Percentiles rank a stretch among this genome's conserved stretches.
These are phyloP conservation scores for Cladosporium cucumerinum DNA, from an alignment of 2,329 filamentous ascomycete genomes.

Conservation along the genomic window DNA sequence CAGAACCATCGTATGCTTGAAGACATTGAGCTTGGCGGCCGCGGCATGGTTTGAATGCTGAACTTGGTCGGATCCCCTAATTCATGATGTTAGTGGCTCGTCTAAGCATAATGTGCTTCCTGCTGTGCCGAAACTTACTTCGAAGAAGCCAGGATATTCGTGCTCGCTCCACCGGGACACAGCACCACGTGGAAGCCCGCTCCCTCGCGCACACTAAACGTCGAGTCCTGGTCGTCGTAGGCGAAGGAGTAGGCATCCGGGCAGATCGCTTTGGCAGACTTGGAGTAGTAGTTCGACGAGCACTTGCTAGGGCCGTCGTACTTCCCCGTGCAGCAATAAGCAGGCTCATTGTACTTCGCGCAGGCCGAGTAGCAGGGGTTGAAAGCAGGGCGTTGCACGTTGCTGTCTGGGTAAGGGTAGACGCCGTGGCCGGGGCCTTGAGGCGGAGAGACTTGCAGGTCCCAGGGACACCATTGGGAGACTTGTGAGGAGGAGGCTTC, in stretches of 20 bases:
- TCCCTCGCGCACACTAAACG: conserved; percentile 58
- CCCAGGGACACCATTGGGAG: conserved; percentile 75
- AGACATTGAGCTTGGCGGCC: conserved; percentile 19
- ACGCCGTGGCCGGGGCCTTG: conserved; percentile 69
- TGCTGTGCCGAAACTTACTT: conserved; percentile 17
- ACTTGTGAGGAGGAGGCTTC: conserved; percentile 56
- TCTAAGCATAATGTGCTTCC: no score
- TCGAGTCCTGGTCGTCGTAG: conserved; percentile 57
- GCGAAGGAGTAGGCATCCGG: conserved; percentile 80
- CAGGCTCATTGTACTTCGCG: conserved; percentile 61
- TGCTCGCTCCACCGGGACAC: conserved; percentile 60
- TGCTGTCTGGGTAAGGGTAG: conserved; percentile 76
- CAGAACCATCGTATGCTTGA: conserved; percentile 19
- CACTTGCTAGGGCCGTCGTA: conserved; percentile 64
- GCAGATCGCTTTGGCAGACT: conserved; percentile 68
- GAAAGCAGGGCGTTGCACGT: conserved; percentile 66
- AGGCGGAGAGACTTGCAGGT: conserved; percentile 66
- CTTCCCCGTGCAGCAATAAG: conserved; percentile 72
- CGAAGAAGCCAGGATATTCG: conserved; percentile 44
- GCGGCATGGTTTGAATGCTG: conserved; percentile 18
- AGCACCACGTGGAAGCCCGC: conserved; percentile 77
- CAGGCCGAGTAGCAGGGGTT: conserved; percentile 77
- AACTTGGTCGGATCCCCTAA: conserved; percentile 7
- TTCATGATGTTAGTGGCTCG: background rate
- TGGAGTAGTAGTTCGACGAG: conserved; percentile 65